Percentiles rank a stretch among this genome's conserved stretches.
Conservation (phyloP, 2,329 filamentous ascomycete genomes). For the Fusarium nanum region DNA sequence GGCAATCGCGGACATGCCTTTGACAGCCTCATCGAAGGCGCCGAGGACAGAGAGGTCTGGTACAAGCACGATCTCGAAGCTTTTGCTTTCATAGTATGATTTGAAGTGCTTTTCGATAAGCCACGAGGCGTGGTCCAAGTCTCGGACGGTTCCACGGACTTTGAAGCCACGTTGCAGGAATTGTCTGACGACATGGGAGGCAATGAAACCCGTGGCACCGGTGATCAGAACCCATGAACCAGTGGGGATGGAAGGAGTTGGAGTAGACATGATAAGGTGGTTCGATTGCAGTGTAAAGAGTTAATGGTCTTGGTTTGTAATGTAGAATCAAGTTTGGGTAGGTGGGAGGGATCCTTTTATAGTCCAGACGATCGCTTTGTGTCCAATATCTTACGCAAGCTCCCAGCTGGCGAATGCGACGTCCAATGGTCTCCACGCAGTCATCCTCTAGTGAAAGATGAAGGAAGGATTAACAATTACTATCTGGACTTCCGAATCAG, state of each 20-base stretch:
- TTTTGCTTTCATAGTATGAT: slow-evolving; percentile 1
- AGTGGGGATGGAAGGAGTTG: slow-evolving; percentile 10
- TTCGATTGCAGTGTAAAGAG: too few species aligned
- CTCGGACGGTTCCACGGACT: slow-evolving; percentile 31
- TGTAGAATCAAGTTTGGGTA: too few species aligned
- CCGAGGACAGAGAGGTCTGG: slow-evolving; percentile 25
- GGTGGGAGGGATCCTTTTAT: too few species aligned
- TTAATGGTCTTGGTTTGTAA: too few species aligned
- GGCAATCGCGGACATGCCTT: slow-evolving; percentile 28
- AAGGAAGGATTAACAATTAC: too few species aligned
- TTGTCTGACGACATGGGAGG: slow-evolving; percentile 29
- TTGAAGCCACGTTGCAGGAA: slow-evolving; percentile 33
- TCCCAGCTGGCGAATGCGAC: too few species aligned
- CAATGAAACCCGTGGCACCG: slow-evolving; percentile 32
- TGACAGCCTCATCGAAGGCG: slow-evolving; percentile 28
- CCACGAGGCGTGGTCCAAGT: slow-evolving; percentile 25
- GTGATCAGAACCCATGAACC: slow-evolving; percentile 37
- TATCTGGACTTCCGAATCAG: too few species aligned
- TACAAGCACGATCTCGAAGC: slow-evolving; percentile 22
- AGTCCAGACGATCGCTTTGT: accelerated
- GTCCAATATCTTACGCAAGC: too few species aligned
- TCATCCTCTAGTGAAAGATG: too few species aligned
- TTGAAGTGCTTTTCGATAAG: slow-evolving; percentile 18
- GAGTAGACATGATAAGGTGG: background rate
- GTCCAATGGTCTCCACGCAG: too few species aligned